Percentiles rank a stretch among this genome's conserved stretches.
Conservation (phyloP, 768 basidiomycete genomes). For the Leucocoprinus leucothites region DNA sequence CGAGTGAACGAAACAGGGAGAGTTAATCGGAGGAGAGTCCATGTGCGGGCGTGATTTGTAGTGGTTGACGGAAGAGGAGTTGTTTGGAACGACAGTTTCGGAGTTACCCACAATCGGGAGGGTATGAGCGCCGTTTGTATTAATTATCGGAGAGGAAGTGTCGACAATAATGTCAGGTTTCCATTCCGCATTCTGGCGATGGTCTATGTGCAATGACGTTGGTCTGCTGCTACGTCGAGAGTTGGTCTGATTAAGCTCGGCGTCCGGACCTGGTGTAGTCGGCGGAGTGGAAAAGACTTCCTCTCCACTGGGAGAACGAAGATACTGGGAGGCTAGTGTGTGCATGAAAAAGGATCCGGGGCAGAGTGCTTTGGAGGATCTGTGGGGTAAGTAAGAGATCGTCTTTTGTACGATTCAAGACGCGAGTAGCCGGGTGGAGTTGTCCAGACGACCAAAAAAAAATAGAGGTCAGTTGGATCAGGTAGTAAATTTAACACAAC, state of each 20-base stretch:
- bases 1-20: conserved; percentile 93
- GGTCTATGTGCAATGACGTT: conserved; percentile 40
- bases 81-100: conserved; percentile 17
- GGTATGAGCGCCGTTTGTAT: conserved; percentile 12
- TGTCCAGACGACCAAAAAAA: conserved; percentile 8
- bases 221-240: conserved; percentile 43
- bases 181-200: conserved; percentile 31
- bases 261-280: conserved; percentile 25
- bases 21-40: conserved; percentile 41
- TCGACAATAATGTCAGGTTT: conserved; percentile 42
- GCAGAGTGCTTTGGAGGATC: not conserved
- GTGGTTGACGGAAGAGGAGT: conserved; percentile 16
- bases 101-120: conserved; percentile 8
- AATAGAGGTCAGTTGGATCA: not conserved
- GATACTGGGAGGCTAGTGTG: conserved; percentile 9
- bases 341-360: not conserved
- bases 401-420: conserved; percentile 1
- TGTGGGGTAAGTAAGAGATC: not conserved
- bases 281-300: conserved; percentile 44
- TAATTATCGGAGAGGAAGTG: conserved; percentile 28
- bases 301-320: conserved; percentile 27
- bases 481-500: not conserved
- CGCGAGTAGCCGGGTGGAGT: not conserved
- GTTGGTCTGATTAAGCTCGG: conserved; percentile 19
- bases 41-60: conserved; percentile 19